Conservation (phyloP, 495 filamentous ascomycete species). For the Xylaria scruposa region DNA sequence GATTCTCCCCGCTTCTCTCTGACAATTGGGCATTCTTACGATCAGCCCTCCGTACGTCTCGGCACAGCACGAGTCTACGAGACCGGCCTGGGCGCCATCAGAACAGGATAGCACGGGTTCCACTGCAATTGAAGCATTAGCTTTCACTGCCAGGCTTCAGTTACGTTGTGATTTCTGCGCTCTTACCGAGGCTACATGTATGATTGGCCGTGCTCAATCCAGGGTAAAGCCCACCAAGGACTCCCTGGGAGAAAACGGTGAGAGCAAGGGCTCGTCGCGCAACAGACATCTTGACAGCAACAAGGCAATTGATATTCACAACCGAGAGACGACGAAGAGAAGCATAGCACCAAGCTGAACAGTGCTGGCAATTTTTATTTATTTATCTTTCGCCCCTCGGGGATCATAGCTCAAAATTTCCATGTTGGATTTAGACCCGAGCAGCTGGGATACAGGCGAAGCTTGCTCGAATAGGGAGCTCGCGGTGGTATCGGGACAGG, state of each 20-base stretch:
- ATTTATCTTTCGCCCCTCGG: slow-evolving; percentile 1
- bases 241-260: slow-evolving; percentile 20
- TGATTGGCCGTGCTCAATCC: slow-evolving; percentile 51
- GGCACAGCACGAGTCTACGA: slow-evolving; percentile 57
- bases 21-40: slow-evolving; percentile 16
- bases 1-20: not conserved
- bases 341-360: not conserved
- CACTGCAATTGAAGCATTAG: slow-evolving; percentile 33
- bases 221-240: slow-evolving; percentile 32
- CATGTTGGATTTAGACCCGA: slow-evolving; percentile 23
- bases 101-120: slow-evolving; percentile 55
- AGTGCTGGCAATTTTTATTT: not conserved
- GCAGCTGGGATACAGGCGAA: slow-evolving; percentile 12
- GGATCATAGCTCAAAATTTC: not conserved
- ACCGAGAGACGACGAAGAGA: not conserved
- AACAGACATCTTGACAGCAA: slow-evolving; percentile 25
- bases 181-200: slow-evolving; percentile 46
- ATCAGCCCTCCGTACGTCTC: slow-evolving; percentile 61
- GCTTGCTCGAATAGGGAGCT: slow-evolving; percentile 26
- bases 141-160: not conserved
- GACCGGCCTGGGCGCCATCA: slow-evolving; percentile 41
- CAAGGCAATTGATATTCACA: slow-evolving; percentile 2
- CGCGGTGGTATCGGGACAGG: slow-evolving; percentile 2
- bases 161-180: not conserved
- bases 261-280: slow-evolving; percentile 23